Percentiles rank a stretch among this genome's conserved stretches.
phyloP scores from a whole-genome alignment of 2,329 filamentous ascomycete genomes.

The Alternaria tenuissima region DNA sequence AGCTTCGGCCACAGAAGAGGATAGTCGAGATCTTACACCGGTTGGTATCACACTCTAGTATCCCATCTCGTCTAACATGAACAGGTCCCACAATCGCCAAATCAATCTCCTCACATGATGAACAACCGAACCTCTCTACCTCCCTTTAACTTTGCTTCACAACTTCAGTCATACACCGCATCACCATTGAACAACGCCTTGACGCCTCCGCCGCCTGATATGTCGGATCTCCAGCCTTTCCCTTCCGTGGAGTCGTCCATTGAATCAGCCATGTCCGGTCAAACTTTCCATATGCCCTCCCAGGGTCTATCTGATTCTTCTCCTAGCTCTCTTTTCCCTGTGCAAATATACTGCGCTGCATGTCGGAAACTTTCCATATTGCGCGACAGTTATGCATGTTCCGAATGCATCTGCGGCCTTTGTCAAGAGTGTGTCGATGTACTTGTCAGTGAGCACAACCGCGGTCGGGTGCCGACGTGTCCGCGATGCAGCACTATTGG shows the following conservation, averaged over 20 bases:
- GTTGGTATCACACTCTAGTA: conserved; percentile 62
- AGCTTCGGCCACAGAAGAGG: conserved; percentile 90
- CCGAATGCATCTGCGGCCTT: conserved; percentile 93
- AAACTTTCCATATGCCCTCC: conserved; percentile 66
- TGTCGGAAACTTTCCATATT: conserved; percentile 81
- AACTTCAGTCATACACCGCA: conserved; percentile 77
- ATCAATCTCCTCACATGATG: conserved; percentile 59
- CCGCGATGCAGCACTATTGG: conserved; percentile 81
- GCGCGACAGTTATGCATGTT: conserved; percentile 89
- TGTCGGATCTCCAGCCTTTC: conserved; percentile 71
- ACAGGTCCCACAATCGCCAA: conserved; percentile 60
- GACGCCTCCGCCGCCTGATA: conserved; percentile 73
- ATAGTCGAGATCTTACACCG: conserved; percentile 85
- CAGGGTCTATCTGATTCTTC: conserved; percentile 66
- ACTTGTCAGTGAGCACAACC: conserved; percentile 74
- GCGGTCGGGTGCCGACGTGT: conserved; percentile 75
- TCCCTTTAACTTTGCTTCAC: conserved; percentile 57
- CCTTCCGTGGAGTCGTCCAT: conserved; percentile 86
- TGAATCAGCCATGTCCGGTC: conserved; percentile 75
- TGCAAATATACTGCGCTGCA: conserved; percentile 92
- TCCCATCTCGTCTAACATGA: conserved; percentile 28
- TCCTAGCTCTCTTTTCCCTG: conserved; percentile 60
- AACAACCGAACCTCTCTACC: conserved; percentile 68
- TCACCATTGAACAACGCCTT: conserved; percentile 90
- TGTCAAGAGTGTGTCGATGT: conserved; percentile 88